phyloP scores from a whole-genome alignment of 2,329 filamentous ascomycete species.

The Fusarium humuli region DNA sequence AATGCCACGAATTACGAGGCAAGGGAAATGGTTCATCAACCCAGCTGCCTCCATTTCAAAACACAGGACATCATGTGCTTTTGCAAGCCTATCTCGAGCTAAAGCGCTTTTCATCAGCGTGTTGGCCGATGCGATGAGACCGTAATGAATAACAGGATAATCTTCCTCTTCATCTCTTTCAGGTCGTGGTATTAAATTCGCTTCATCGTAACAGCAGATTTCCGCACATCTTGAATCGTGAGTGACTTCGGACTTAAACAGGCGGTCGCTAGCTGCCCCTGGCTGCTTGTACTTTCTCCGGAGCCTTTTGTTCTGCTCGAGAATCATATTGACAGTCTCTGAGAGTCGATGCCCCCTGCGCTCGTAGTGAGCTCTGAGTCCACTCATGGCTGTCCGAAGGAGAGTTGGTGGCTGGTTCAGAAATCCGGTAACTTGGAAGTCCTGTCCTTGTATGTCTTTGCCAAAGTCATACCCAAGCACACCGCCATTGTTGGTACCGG shows the following conservation, averaged over 20 bases:
- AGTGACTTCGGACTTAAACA: no score
- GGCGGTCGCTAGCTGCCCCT: rapidly evolving
- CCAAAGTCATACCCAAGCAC: conserved; percentile 36
- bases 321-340: background rate
- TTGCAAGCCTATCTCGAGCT: background rate
- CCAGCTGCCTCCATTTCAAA: conserved; percentile 1
- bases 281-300: no score
- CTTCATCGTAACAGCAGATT: rapidly evolving
- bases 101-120: background rate
- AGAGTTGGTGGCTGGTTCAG: conserved; percentile 26
- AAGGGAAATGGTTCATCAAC: background rate
- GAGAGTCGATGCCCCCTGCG: background rate
- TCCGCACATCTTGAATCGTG: rapidly evolving
- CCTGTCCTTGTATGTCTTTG: conserved; percentile 28
- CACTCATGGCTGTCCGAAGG: conserved; percentile 11
- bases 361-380: conserved; percentile 9
- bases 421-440: conserved; percentile 10
- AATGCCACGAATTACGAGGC: background rate
- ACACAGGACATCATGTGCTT: background rate
- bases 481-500: background rate
- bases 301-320: no score
- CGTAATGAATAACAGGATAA: background rate
- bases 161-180: no score
- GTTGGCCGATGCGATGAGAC: background rate
- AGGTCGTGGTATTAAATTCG: no score